phyloP scores from a whole-genome alignment of 805 yeast genomes.

The Saccharomycopsis olivae region DNA sequence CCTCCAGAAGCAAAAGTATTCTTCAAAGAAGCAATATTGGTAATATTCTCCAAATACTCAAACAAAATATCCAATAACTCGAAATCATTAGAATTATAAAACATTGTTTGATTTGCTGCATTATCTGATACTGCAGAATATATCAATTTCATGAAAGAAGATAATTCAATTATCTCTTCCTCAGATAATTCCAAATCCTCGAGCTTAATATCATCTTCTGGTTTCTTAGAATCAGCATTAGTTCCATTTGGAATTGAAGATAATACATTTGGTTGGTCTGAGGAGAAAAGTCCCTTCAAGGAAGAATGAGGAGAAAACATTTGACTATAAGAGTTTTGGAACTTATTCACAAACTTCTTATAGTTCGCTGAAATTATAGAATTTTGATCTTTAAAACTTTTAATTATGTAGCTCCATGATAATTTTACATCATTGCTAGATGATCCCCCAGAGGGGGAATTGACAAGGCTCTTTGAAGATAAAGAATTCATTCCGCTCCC shows the following conservation, averaged over 20 bases:
- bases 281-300: neutral
- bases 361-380: constrained; percentile 4
- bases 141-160: constrained; percentile 63
- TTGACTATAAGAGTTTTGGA: constrained; percentile 14
- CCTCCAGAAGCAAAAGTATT: constrained; percentile 1
- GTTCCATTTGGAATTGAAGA: neutral
- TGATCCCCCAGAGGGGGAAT: neutral
- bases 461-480: neutral
- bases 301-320: constrained; percentile 12
- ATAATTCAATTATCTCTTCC: constrained; percentile 64
- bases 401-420: constrained; percentile 10
- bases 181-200: constrained; percentile 57
- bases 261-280: neutral
- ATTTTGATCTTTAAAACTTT: constrained; percentile 6
- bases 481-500: neutral
- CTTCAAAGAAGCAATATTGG: constrained; percentile 16
- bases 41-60: constrained; percentile 24
- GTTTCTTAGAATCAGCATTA: constrained; percentile 5
- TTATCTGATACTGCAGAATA: constrained; percentile 39
- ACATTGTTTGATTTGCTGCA: constrained; percentile 24
- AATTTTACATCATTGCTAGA: neutral
- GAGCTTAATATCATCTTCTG: constrained; percentile 22
- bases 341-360: constrained; percentile 8
- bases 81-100: constrained; percentile 20
- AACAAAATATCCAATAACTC: constrained; percentile 30